phyloP scores from a whole-genome alignment of 2,329 filamentous ascomycete genomes.

The Xylariomycetidae sp. region DNA sequence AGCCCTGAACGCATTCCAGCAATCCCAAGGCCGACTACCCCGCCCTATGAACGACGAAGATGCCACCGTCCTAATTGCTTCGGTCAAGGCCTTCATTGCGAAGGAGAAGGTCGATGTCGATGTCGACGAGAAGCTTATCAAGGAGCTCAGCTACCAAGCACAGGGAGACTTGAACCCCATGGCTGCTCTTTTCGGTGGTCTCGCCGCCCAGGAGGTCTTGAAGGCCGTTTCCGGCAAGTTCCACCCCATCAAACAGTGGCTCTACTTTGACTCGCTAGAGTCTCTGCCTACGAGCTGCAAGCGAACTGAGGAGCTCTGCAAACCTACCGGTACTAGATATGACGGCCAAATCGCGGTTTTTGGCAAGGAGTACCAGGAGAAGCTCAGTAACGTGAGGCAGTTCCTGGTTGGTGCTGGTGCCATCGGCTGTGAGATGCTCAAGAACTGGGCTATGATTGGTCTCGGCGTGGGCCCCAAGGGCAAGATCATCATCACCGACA shows the following conservation, averaged over 20 bases:
- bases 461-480: slow-evolving; percentile 82
- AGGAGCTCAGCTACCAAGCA: slow-evolving; percentile 91
- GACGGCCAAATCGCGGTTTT: slow-evolving; percentile 98
- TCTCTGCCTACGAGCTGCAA: slow-evolving; percentile 71
- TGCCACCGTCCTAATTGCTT: slow-evolving; percentile 68
- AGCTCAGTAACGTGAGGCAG: slow-evolving; percentile 81
- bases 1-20: slow-evolving; percentile 80
- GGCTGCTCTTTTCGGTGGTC: slow-evolving; percentile 90
- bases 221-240: slow-evolving; percentile 99
- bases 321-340: slow-evolving; percentile 78
- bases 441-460: slow-evolving; percentile 99
- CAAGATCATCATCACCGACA: slow-evolving; percentile 89
- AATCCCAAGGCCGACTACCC: slow-evolving; percentile 69
- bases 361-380: slow-evolving; percentile 87
- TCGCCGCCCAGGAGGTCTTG: slow-evolving; percentile 88
- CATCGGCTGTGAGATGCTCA: slow-evolving; percentile 98
- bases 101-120: slow-evolving; percentile 75
- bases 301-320: slow-evolving; percentile 82
- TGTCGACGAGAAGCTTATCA: slow-evolving; percentile 85
- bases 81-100: slow-evolving; percentile 67
- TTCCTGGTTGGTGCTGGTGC: slow-evolving; percentile 95
- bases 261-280: slow-evolving; percentile 98
- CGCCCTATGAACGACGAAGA: slow-evolving; percentile 80
- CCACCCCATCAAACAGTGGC: slow-evolving; percentile 87
- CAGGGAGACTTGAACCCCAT: slow-evolving; percentile 85